Evolutionary conservation across 2,329 filamentous ascomycete genomes (phyloP).

Genomic region (Diplodia intermedia): DNA sequence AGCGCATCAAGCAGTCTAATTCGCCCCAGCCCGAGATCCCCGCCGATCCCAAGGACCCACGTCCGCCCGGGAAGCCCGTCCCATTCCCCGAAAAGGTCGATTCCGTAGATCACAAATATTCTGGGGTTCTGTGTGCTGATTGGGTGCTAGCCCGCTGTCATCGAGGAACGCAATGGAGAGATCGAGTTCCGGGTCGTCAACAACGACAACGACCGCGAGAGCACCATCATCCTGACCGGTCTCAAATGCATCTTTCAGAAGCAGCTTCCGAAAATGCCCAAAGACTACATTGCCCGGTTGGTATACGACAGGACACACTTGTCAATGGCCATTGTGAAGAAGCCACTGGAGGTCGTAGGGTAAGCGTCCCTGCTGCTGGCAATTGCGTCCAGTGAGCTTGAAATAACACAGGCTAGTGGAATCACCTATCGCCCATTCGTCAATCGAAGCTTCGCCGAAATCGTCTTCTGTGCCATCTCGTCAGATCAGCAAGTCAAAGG

Average conservation of each 20-base stretch:
- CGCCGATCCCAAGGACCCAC: constrained; percentile 46
- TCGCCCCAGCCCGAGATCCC: constrained; percentile 45
- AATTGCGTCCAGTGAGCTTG: background rate
- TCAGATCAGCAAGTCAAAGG: constrained; percentile 99
- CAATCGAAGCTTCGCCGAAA: constrained; percentile 91
- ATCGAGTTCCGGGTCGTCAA: constrained; percentile 98
- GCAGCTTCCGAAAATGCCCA: constrained; percentile 98
- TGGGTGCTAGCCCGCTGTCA: constrained; percentile 72
- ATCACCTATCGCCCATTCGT: constrained; percentile 97
- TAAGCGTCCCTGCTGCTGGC: constrained; percentile 43
- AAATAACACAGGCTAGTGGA: constrained; percentile 64
- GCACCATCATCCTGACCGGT: constrained; percentile 91
- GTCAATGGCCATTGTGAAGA: constrained; percentile 97
- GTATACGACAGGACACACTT: constrained; percentile 97
- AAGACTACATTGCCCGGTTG: constrained; percentile 96
- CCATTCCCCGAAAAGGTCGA: constrained; percentile 86
- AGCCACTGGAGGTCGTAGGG: constrained; percentile 88
- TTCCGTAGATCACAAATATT: background rate
- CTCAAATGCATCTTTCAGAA: constrained; percentile 99
- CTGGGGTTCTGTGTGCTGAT: constrained; percentile 37
- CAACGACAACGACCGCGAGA: constrained; percentile 88
- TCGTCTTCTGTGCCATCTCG: constrained; percentile 97
- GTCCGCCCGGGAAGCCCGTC: constrained; percentile 67
- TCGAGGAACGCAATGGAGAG: constrained; percentile 91
- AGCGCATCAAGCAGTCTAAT: constrained; percentile 56